Conservation (phyloP, 2,329 filamentous ascomycete genomes). For the Phialophora tarda region DNA sequence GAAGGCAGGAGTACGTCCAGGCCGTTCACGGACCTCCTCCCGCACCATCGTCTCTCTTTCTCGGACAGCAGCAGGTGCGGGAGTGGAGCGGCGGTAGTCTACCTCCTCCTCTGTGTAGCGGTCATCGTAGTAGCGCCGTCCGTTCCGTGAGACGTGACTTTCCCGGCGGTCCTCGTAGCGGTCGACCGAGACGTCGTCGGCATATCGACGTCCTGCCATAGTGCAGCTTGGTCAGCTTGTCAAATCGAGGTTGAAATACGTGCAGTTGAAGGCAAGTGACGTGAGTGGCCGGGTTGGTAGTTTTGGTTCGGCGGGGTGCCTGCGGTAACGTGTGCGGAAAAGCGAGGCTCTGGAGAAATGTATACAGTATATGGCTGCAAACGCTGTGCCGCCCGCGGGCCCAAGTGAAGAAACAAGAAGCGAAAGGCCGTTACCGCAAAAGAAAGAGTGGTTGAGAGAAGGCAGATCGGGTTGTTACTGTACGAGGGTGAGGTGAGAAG, state of each 20-base stretch:
- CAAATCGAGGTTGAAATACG: neutral
- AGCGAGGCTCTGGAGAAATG: neutral
- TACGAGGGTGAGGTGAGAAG: constrained; percentile 20
- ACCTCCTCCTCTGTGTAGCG: constrained; percentile 59
- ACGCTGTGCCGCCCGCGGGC: neutral
- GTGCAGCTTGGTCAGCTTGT: constrained; percentile 14
- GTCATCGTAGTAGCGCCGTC: constrained; percentile 52
- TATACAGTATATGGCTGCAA: neutral
- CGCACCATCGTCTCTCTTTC: constrained; percentile 45
- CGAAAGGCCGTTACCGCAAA: constrained; percentile 12
- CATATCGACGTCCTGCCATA: constrained; percentile 55
- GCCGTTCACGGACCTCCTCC: constrained; percentile 35
- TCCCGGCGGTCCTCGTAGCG: constrained; percentile 56
- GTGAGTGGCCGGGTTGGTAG: constrained; percentile 6
- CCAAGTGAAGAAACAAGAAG: constrained; percentile 12
- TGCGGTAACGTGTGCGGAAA: constrained; percentile 1
- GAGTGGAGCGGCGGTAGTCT: constrained; percentile 52
- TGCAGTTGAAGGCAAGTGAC: neutral
- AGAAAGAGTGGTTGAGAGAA: constrained; percentile 12
- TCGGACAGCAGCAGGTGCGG: constrained; percentile 48
- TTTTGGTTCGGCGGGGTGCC: constrained; percentile 7
- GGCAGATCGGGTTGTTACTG: constrained; percentile 14
- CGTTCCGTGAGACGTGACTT: constrained; percentile 50
- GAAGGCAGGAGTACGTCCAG: constrained; percentile 43
- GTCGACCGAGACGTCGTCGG: constrained; percentile 48